phyloP scores from a whole-genome alignment of 139 green algal species.

The Astrephomene gubernaculifera region DNA sequence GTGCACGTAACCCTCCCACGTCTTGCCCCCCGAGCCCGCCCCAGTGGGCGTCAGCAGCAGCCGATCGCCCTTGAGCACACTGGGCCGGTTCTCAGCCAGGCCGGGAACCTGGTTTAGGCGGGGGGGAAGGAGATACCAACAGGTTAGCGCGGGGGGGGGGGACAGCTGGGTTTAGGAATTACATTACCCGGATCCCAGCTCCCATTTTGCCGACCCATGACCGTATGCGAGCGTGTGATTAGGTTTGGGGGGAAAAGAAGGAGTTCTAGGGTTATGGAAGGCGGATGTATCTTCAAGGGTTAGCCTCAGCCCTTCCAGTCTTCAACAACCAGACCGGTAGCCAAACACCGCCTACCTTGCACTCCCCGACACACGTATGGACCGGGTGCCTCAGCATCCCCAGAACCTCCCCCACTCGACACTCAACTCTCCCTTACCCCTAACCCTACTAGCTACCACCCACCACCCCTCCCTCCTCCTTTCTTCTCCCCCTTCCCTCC shows the following conservation, averaged over 20 bases:
- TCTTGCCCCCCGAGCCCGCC: neutral
- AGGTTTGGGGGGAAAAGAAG: too few species aligned
- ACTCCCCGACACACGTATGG: neutral
- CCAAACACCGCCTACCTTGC: neutral
- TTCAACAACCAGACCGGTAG: too few species aligned
- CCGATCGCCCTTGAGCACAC: constrained; percentile 57
- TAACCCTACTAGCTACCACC: too few species aligned
- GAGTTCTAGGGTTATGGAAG: too few species aligned
- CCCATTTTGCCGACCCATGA: too few species aligned
- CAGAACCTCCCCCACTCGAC: neutral
- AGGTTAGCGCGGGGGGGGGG: neutral
- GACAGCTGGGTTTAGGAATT: neutral
- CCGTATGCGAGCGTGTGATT: too few species aligned
- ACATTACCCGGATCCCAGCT: neutral
- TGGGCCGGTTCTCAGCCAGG: constrained; percentile 63
- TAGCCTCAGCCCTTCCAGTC: too few species aligned
- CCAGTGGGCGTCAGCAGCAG: constrained; percentile 40
- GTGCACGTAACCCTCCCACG: constrained; percentile 60
- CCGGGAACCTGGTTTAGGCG: constrained; percentile 44
- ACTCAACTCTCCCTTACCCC: too few species aligned
- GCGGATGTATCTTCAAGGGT: too few species aligned
- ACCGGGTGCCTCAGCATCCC: neutral
- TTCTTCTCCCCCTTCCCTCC: neutral
- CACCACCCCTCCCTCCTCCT: neutral
- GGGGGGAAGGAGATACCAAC: neutral